A percentile compares a stretch with the other conserved stretches of the same genome.
phyloP scores from a whole-genome alignment of 202 grass and related monocot species.

The Hordeum pubiflorum region DNA sequence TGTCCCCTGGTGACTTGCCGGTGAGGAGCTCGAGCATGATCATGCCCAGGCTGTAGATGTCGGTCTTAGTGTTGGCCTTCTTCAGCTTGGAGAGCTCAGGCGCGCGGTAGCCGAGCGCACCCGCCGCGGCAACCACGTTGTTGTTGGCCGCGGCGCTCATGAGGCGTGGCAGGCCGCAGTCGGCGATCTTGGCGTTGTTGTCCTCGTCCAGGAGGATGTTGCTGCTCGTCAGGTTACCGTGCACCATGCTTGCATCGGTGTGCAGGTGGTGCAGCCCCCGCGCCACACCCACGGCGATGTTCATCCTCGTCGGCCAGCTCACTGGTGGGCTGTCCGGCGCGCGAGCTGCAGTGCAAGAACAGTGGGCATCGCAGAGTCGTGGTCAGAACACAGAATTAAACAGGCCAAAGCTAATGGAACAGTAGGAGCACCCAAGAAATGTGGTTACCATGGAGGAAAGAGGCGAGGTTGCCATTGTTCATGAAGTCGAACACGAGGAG shows the following conservation, averaged over 20 bases:
- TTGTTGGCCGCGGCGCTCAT: constrained; percentile 72
- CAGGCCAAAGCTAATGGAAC: neutral
- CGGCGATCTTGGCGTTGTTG: constrained; percentile 55
- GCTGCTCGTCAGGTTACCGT: constrained; percentile 81
- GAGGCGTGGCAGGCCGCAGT: constrained; percentile 70
- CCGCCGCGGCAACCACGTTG: constrained; percentile 65
- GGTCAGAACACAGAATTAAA: neutral
- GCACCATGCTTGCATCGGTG: constrained; percentile 56
- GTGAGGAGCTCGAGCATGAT: constrained; percentile 92
- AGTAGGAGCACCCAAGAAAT: neutral
- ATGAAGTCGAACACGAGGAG: constrained; percentile 92
- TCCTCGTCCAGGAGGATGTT: constrained; percentile 79
- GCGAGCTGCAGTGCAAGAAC: constrained; percentile 44
- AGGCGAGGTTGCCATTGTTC: constrained; percentile 79
- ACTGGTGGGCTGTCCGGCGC: constrained; percentile 52
- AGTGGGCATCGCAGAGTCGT: neutral
- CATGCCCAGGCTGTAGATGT: constrained; percentile 83
- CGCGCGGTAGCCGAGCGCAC: constrained; percentile 70
- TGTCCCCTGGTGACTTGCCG: constrained; percentile 70
- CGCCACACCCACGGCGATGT: constrained; percentile 49
- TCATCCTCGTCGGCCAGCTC: constrained; percentile 76
- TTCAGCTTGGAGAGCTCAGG: constrained; percentile 83
- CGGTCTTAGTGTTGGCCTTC: constrained; percentile 91
- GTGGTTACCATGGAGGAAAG: constrained; percentile 75
- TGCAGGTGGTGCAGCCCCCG: constrained; percentile 78